Evolutionary conservation across 805 yeast genomes (phyloP).

Genomic region (Wickerhamiella azymoides): DNA sequence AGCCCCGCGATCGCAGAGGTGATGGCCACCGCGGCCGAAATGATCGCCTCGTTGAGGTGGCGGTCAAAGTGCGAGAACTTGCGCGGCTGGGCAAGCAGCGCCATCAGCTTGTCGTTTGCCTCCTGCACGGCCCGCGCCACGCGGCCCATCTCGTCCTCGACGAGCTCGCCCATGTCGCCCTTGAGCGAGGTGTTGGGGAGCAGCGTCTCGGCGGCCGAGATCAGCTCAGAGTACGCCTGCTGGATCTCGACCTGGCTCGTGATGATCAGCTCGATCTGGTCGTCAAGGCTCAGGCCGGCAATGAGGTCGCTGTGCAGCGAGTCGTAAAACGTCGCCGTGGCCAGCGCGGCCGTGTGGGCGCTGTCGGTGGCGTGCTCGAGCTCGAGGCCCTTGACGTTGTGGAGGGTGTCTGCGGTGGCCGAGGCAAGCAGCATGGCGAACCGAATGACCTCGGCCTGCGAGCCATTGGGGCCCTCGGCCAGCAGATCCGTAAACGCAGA

Average conservation of each 20-base stretch:
- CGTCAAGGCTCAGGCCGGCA: slow-evolving; percentile 35
- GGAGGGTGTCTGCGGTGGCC: slow-evolving; percentile 46
- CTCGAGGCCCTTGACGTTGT: slow-evolving; percentile 56
- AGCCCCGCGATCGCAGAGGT: slow-evolving; percentile 63
- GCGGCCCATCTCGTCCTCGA: slow-evolving; percentile 56
- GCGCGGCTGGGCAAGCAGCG: slow-evolving; percentile 35
- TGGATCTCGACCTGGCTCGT: slow-evolving; percentile 64
- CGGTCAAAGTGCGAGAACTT: slow-evolving; percentile 41
- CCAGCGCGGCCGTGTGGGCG: slow-evolving; percentile 45
- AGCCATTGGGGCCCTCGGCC: slow-evolving; percentile 60
- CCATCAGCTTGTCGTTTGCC: slow-evolving; percentile 48
- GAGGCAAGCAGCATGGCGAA: slow-evolving; percentile 50
- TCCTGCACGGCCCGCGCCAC: slow-evolving; percentile 57
- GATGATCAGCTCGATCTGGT: slow-evolving; percentile 63
- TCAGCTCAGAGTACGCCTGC: slow-evolving; percentile 47
- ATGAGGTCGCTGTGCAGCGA: slow-evolving; percentile 42
- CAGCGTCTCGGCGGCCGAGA: slow-evolving; percentile 42
- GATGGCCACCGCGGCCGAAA: slow-evolving; percentile 66
- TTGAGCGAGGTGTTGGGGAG: slow-evolving; percentile 29
- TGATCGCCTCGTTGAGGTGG: slow-evolving; percentile 61
- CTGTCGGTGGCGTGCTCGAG: slow-evolving; percentile 31
- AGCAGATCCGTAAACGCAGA: slow-evolving; percentile 58
- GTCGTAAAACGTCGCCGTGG: slow-evolving; percentile 47
- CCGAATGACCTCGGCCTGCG: slow-evolving; percentile 37
- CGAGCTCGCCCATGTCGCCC: slow-evolving; percentile 51